Conservation (phyloP, 2,329 filamentous ascomycete species). For the Teratosphaeria zuluensis region DNA sequence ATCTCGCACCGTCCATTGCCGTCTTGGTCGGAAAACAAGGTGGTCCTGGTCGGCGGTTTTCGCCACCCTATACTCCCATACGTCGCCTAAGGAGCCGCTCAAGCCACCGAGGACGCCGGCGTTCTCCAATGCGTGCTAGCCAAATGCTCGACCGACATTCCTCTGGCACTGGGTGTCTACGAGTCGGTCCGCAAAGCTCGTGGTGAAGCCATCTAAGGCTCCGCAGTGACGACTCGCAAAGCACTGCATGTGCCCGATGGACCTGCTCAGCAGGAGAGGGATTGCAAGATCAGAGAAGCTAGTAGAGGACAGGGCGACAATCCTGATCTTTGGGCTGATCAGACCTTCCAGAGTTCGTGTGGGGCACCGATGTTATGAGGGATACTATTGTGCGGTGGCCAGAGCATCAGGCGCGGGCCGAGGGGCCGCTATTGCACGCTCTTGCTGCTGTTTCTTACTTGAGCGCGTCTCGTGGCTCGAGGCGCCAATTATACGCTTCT, state of each 20-base stretch:
- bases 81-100: conserved; percentile 57
- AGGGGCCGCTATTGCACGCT: conserved; percentile 5
- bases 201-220: conserved; percentile 15
- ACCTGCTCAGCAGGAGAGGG: conserved; percentile 8
- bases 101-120: conserved; percentile 58
- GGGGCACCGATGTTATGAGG: conserved; percentile 9
- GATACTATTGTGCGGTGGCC: conserved; percentile 8
- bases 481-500: too few species aligned
- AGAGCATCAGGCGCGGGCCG: conserved; percentile 6
- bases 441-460: conserved; percentile 4
- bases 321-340: conserved; percentile 8
- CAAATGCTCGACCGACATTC: not conserved
- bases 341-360: conserved; percentile 8
- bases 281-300: conserved; percentile 7
- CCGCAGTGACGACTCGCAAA: conserved; percentile 27
- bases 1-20: conserved; percentile 26
- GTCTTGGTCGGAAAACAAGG: conserved; percentile 27
- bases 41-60: conserved; percentile 50
- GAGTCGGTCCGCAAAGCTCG: not conserved
- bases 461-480: not conserved
- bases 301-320: conserved; percentile 5
- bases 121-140: conserved; percentile 32
- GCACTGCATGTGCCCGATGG: conserved; percentile 21
- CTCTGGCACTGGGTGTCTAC: not conserved
- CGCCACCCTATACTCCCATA: conserved; percentile 61